phyloP scores from a whole-genome alignment of 306 rosid species.

The Dryas alaskensis region DNA sequence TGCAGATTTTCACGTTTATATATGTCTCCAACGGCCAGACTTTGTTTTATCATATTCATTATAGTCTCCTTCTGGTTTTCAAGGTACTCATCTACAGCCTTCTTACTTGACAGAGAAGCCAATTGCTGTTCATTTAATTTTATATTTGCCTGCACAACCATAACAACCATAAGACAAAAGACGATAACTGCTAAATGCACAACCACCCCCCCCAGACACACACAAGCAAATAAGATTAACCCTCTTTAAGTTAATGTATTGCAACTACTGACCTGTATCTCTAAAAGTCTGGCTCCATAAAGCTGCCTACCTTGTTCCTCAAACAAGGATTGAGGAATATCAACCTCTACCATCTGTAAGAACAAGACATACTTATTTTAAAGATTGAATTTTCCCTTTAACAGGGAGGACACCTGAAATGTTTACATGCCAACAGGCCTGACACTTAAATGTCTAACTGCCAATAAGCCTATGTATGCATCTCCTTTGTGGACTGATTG shows the following conservation, averaged over 20 bases:
- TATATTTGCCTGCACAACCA: slow-evolving; percentile 58
- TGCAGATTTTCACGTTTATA: slow-evolving; percentile 81
- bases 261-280: slow-evolving; percentile 65
- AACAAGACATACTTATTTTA: slow-evolving; percentile 4
- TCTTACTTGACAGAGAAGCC: slow-evolving; percentile 75
- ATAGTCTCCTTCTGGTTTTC: slow-evolving; percentile 78
- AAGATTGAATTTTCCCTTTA: slow-evolving; percentile 1
- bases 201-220: background rate
- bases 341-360: slow-evolving; percentile 79
- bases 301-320: slow-evolving; percentile 97
- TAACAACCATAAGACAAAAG: slow-evolving; percentile 18
- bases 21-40: slow-evolving; percentile 95
- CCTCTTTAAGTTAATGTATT: background rate
- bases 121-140: slow-evolving; percentile 74
- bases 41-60: slow-evolving; percentile 71
- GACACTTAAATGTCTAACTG: background rate
- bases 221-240: background rate
- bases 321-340: slow-evolving; percentile 80
- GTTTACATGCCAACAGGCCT: background rate
- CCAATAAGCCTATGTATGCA: background rate
- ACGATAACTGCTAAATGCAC: background rate
- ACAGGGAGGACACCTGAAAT: background rate
- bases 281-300: slow-evolving; percentile 80
- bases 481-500: background rate
- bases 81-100: slow-evolving; percentile 86